Base-by-base conservation (phyloP, 2,329 filamentous ascomycete genomes). In the Neophaeococcomyces aloes region DNA sequence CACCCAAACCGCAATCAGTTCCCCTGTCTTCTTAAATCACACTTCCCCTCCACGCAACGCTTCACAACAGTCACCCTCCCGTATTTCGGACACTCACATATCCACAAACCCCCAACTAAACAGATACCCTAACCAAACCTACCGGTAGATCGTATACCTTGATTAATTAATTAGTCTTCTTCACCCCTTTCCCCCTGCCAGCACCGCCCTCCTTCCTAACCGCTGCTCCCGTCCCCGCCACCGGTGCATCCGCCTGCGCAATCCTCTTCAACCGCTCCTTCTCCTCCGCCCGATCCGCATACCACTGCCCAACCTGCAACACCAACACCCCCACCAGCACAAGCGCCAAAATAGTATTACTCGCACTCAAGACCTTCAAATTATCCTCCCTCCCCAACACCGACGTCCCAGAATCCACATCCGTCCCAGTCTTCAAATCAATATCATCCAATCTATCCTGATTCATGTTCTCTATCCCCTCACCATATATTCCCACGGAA, bases 281-380 rank as follows among this genome's bases (percentile, higher is more conserved):
- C 58, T 74, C 74, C 65, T 96, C 88, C 68, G 93, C 93, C 60
- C 85, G 76, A 74, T 96, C 88, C 19, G 91, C 91, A 68, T 98
- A 98, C 91, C 89, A 96, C 74, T 96, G 86, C 8, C 91, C 91
- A 15, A 86, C 86, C 76, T 98, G 91, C 59, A 98, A 67, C 27
- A 95, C 85, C 52, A 98, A 63, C 7, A 98, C 85, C 4, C 91
- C 91, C 2, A 96, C 81, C 42, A 98, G 67, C 23, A 98, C 86
- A 34, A 98, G 74, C 29, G 89, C 91, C 45, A 96, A 67, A 60
- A 98, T 98, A 2, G 91, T 96, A 66, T 98, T 94, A 64, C 86
- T 94, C 6, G 91, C 91, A 25, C 87, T 79, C 57, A 96, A 71
- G 13, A 98, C 89, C 69, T 86, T 83, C 56, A 98, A 68, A 57